A percentile compares a stretch with the other conserved stretches of the same genome.
These are phyloP conservation scores for Stenogyne calaminthoides DNA, from an alignment of 305 asterid genomes.

Conservation along the genomic window DNA sequence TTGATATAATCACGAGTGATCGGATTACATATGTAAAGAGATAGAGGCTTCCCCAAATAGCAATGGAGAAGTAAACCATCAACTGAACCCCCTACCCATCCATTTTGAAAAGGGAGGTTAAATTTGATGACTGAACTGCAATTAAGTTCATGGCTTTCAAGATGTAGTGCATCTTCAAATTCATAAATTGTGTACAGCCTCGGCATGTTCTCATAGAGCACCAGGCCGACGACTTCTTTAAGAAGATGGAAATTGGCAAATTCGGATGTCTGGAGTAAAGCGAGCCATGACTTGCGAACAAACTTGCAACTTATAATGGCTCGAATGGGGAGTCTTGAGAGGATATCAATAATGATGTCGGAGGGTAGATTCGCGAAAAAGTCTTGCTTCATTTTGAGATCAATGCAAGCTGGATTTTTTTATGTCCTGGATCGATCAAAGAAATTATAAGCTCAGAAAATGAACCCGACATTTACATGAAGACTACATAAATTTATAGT, in stretches of 20 bases:
- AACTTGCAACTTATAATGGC: slow-evolving; percentile 33
- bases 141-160: slow-evolving; percentile 27
- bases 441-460: no score
- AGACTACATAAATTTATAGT: no score
- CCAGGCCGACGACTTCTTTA: slow-evolving; percentile 2
- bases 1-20: slow-evolving; percentile 39
- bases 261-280: slow-evolving; percentile 30
- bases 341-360: slow-evolving; percentile 36
- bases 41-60: neutral
- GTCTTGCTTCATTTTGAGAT: neutral
- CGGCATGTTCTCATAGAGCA: neutral
- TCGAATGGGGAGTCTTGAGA: slow-evolving; percentile 42
- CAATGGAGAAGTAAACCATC: slow-evolving; percentile 40
- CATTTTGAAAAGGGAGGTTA: neutral
- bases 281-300: slow-evolving; percentile 45
- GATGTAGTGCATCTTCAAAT: neutral
- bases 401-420: no score
- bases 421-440: no score
- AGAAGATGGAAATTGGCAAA: slow-evolving; percentile 35
- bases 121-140: slow-evolving; percentile 22
- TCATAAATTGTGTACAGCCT: slow-evolving; percentile 15
- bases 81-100: slow-evolving; percentile 28
- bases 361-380: slow-evolving; percentile 36
- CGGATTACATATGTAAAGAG: slow-evolving; percentile 46
- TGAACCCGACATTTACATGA: no score